phyloP scores from a whole-genome alignment of 2,329 filamentous ascomycete genomes.

The Thielaviopsis punctulata region DNA sequence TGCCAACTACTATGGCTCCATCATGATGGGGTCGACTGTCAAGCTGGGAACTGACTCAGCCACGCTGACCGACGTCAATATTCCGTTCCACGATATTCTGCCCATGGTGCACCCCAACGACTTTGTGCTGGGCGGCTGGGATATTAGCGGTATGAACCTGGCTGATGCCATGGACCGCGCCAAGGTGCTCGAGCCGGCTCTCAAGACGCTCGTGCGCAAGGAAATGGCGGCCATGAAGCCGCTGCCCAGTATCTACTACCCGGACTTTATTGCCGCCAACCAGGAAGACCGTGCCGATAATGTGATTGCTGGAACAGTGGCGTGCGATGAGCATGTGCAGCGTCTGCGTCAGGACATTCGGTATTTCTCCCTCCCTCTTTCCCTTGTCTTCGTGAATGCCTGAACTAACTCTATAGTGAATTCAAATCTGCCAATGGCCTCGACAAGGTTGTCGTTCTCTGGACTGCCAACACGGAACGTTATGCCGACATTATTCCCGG shows the following conservation, averaged over 20 bases:
- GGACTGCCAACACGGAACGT: conserved; percentile 98
- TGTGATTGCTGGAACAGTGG: conserved; percentile 65
- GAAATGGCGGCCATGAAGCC: conserved; percentile 82
- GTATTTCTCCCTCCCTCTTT: conserved; percentile 27
- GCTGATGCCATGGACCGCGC: conserved; percentile 90
- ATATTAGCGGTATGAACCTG: conserved; percentile 83
- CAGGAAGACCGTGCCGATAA: conserved; percentile 96
- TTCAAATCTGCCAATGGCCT: conserved; percentile 77
- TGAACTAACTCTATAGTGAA: conserved; percentile 31
- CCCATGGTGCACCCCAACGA: conserved; percentile 98
- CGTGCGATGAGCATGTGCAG: conserved; percentile 75
- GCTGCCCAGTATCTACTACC: conserved; percentile 92
- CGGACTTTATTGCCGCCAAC: conserved; percentile 97
- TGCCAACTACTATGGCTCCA: conserved; percentile 96
- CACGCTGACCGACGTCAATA: conserved; percentile 80
- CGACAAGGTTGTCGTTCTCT: conserved; percentile 93
- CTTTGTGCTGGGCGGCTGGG: conserved; percentile 88
- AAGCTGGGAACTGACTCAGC: conserved; percentile 82
- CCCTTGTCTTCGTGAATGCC: background rate
- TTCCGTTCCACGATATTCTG: conserved; percentile 84
- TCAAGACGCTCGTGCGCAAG: conserved; percentile 81
- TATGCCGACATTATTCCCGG: conserved; percentile 77
- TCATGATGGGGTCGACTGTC: conserved; percentile 92
- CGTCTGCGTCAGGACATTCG: conserved; percentile 81
- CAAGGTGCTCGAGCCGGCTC: conserved; percentile 81